Evolutionary conservation across 2,329 filamentous ascomycete genomes (phyloP).

Genomic region (Calycina herbarum): DNA sequence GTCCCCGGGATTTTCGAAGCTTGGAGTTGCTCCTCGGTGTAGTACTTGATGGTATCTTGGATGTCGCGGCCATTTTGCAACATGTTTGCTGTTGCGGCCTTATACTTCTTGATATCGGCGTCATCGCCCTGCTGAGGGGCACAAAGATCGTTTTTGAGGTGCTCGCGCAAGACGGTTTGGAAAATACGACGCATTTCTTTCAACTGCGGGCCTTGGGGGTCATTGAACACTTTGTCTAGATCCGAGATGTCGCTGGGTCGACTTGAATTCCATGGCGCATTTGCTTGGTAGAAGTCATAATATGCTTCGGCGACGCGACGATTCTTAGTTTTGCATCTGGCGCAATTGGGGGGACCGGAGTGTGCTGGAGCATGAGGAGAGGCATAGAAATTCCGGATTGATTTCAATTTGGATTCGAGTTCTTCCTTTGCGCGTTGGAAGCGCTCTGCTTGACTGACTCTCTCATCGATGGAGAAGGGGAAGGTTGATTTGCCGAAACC

Average conservation of each 20-base stretch:
- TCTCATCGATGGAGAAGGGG: constrained; percentile 30
- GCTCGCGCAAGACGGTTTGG: constrained; percentile 27
- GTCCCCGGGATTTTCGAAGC: constrained; percentile 16
- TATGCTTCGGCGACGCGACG: constrained; percentile 31
- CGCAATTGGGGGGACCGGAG: constrained; percentile 28
- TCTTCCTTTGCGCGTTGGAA: constrained; percentile 27
- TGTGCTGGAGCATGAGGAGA: constrained; percentile 25
- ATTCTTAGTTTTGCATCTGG: constrained; percentile 28
- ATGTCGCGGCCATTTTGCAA: constrained; percentile 21
- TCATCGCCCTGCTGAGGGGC: constrained; percentile 17
- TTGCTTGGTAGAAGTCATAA: constrained; percentile 31
- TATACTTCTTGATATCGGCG: constrained; percentile 14
- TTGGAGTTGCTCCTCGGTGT: constrained; percentile 16
- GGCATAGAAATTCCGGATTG: constrained; percentile 23
- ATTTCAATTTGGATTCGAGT: constrained; percentile 26
- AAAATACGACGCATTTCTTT: constrained; percentile 30
- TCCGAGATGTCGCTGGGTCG: constrained; percentile 24
- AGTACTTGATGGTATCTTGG: constrained; percentile 23
- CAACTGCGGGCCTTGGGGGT: constrained; percentile 21
- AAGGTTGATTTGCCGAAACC: constrained; percentile 14
- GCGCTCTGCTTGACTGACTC: constrained; percentile 27
- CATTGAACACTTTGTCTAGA: constrained; percentile 27
- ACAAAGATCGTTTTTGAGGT: constrained; percentile 30
- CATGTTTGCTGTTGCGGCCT: constrained; percentile 12
- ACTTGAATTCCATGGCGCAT: constrained; percentile 29